These are phyloP conservation scores for Vitis amurensis DNA, from an alignment of 164 flowering plant species.

Conservation along the genomic window DNA sequence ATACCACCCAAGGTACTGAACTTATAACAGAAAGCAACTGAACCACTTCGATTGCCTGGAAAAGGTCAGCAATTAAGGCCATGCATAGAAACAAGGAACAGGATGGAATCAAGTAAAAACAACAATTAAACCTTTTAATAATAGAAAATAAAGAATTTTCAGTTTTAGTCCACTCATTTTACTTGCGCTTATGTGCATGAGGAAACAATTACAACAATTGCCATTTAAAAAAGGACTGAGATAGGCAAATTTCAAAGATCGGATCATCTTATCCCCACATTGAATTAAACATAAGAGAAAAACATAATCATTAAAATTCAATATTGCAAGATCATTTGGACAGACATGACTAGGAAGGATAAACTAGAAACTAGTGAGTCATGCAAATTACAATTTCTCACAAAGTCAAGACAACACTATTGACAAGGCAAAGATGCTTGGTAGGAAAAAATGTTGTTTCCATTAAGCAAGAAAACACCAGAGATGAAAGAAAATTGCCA, in stretches of 20 bases:
- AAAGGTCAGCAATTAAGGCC: background rate
- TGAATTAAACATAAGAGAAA: too few relatives aligned
- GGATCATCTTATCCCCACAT: background rate
- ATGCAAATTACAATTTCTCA: too few relatives aligned
- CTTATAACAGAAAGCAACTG: background rate
- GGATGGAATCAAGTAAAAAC: background rate
- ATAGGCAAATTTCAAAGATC: background rate
- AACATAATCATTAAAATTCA: too few relatives aligned
- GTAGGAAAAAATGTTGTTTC: too few relatives aligned
- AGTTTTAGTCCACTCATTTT: background rate
- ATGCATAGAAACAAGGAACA: constrained; percentile 5
- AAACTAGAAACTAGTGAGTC: too few relatives aligned
- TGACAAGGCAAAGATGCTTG: too few relatives aligned
- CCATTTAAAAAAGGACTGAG: background rate
- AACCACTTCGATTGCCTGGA: constrained; percentile 5
- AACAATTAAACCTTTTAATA: background rate
- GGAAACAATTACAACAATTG: background rate
- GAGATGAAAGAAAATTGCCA: too few relatives aligned
- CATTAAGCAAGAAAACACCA: too few relatives aligned
- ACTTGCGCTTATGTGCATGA: background rate
- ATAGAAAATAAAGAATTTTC: background rate
- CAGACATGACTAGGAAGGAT: too few relatives aligned
- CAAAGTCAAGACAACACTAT: too few relatives aligned
- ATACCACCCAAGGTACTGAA: constrained; percentile 8
- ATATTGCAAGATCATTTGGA: too few relatives aligned